Base-by-base conservation (phyloP, 2,329 filamentous ascomycete genomes). In the Tolypocladium tundrense region DNA sequence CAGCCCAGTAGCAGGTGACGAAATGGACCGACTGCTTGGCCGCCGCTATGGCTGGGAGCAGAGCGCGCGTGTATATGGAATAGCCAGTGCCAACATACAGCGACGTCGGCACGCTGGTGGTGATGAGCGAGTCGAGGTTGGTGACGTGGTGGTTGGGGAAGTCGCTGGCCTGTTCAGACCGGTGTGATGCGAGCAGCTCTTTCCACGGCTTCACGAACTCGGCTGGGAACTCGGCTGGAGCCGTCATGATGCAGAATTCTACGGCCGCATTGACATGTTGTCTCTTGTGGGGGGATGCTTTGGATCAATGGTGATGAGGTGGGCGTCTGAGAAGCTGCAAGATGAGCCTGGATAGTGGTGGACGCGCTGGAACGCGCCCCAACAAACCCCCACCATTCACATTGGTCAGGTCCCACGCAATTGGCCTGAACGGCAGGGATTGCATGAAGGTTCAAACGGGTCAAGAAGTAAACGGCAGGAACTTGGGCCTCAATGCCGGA, bases 1-100 rank as follows among this genome's bases (percentile, higher is more conserved):
- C 74, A 0, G 89, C 85, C 88, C 89, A 92, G 72, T 92, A 94
- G 70, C 90, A 93, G 10, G 90, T 93, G 8, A 91, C 87, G 48
- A 94, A 78, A 59, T 91, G 82, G 35, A 92, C 75, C 65, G 91
- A 88, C 53, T 78, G 72, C 41, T 79, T 75, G 2, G 88, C 85
- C 0, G 73, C 68, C 5, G 82, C 72, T 4, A 92, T 79, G 10
- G 84, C 82, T 1, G 87, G 83, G 0, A 87, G 72, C 8, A 91
- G 75, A 4, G 75, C 72, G 43, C 75, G 72, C 0, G 77, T 76
- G 64, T 79, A 85, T 37, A 87, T 77, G 5, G 78, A 79, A 21
- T 78, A 73, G 7, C 85, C 84, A 0, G 81, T 86, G 58, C 84
- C 84, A 19, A 85, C 69, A 33, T 75, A 74, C 61, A 87, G 80